Evolutionary conservation across 108 stramenopile species (phyloP).

Genomic region (Asterionellopsis glacialis): DNA sequence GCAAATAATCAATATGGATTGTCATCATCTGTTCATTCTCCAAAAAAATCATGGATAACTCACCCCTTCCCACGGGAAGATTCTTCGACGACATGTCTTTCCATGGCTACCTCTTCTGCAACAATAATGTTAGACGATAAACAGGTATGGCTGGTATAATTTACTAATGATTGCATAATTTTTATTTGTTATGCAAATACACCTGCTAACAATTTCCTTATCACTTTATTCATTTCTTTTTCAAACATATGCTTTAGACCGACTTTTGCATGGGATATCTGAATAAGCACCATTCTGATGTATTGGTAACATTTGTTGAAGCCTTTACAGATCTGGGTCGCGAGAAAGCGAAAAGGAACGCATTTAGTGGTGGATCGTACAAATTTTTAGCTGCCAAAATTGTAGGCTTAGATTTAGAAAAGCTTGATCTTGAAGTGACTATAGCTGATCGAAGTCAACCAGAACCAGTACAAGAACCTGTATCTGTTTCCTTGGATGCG

Average conservation of each 20-base stretch:
- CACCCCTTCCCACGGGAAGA: too few species aligned
- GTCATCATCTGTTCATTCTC: too few species aligned
- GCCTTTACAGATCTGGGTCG: conserved; percentile 66
- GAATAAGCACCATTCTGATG: conserved; percentile 71
- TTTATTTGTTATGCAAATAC: too few species aligned
- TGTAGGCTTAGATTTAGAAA: conserved; percentile 37
- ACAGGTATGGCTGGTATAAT: too few species aligned
- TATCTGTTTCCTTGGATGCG: conserved; percentile 27
- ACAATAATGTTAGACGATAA: too few species aligned
- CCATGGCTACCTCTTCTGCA: too few species aligned
- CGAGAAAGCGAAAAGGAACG: conserved; percentile 52
- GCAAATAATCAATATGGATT: too few species aligned
- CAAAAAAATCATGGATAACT: too few species aligned
- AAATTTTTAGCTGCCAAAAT: conserved; percentile 45
- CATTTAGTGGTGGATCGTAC: conserved; percentile 66
- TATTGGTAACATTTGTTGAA: conserved; percentile 45
- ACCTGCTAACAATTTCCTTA: too few species aligned
- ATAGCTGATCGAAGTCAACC: conserved; percentile 21
- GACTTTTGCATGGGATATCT: conserved; percentile 62
- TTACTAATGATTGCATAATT: too few species aligned
- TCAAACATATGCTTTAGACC: neutral
- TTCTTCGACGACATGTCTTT: too few species aligned
- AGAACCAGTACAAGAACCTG: conserved; percentile 16
- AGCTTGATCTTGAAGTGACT: conserved; percentile 32
- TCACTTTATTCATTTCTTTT: too few species aligned